Conservation (phyloP, 305 asterid species). For the Fraxinus ornus region DNA sequence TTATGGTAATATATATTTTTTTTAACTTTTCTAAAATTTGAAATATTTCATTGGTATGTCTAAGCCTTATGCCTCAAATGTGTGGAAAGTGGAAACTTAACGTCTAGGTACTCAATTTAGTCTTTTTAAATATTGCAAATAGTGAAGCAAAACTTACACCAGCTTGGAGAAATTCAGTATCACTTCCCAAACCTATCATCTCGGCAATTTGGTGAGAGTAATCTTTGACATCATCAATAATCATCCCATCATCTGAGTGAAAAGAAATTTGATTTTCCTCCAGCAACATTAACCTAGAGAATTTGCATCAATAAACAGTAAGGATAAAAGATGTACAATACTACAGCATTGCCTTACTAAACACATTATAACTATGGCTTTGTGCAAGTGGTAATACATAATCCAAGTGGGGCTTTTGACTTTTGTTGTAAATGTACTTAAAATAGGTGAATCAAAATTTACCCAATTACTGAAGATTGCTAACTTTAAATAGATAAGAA, state of each 20-base stretch:
- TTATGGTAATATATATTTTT: background rate
- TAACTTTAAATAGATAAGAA: slow-evolving; percentile 13
- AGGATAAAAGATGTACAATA: slow-evolving; percentile 5
- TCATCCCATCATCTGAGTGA: slow-evolving; percentile 78
- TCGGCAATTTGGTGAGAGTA: slow-evolving; percentile 86
- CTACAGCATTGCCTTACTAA: slow-evolving; percentile 1
- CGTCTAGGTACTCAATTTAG: background rate
- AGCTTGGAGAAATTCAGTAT: slow-evolving; percentile 66
- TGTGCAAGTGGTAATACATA: background rate
- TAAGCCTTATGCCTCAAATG: background rate
- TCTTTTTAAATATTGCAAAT: background rate
- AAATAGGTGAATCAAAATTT: background rate
- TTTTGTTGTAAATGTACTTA: background rate
- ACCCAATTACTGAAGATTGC: slow-evolving; percentile 1
- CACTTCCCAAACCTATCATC: slow-evolving; percentile 89
- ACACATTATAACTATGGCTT: background rate
- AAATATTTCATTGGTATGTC: background rate
- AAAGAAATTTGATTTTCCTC: slow-evolving; percentile 97
- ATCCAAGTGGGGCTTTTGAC: background rate
- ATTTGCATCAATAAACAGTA: slow-evolving; percentile 25
- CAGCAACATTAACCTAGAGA: slow-evolving; percentile 80
- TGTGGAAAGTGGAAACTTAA: background rate
- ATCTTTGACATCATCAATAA: slow-evolving; percentile 80
- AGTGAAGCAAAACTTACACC: slow-evolving; percentile 65
- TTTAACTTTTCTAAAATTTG: background rate